A percentile compares a stretch with the other conserved stretches of the same genome.
These are phyloP conservation scores for Pichia deserticola DNA, from an alignment of 805 yeast species.

Conservation along the genomic window DNA sequence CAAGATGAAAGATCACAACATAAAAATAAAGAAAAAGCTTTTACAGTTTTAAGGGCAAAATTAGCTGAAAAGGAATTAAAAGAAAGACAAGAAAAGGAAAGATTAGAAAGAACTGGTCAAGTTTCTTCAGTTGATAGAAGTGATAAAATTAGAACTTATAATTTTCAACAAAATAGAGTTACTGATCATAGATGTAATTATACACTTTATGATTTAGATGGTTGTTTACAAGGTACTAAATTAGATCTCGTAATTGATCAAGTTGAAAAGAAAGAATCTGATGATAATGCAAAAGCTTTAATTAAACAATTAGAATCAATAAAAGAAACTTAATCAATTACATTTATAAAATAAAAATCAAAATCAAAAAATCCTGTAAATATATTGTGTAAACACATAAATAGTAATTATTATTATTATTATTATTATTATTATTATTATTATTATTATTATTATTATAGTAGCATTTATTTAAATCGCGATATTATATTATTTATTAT, in stretches of 20 bases:
- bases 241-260: slow-evolving; percentile 50
- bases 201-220: slow-evolving; percentile 68
- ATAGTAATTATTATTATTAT: too few relatives aligned
- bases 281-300: slow-evolving; percentile 35
- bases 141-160: slow-evolving; percentile 90
- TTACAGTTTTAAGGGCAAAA: slow-evolving; percentile 71
- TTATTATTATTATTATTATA: too few relatives aligned
- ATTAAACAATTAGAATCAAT: slow-evolving; percentile 18
- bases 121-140: slow-evolving; percentile 85
- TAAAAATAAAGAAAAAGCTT: slow-evolving; percentile 87
- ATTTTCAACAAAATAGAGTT: slow-evolving; percentile 84
- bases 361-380: too few relatives aligned
- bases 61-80: slow-evolving; percentile 73
- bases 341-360: too few relatives aligned
- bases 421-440: too few relatives aligned
- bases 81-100: slow-evolving; percentile 57
- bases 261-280: slow-evolving; percentile 40
- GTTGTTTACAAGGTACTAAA: slow-evolving; percentile 53
- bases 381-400: too few relatives aligned
- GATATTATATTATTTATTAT: too few relatives aligned
- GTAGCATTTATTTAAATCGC: too few relatives aligned
- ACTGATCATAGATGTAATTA: slow-evolving; percentile 90
- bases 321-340: too few relatives aligned
- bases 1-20: slow-evolving; percentile 97
- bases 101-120: slow-evolving; percentile 66